Base-by-base conservation (phyloP, 768 basidiomycete genomes). In the Rubroboletus satanas region DNA sequence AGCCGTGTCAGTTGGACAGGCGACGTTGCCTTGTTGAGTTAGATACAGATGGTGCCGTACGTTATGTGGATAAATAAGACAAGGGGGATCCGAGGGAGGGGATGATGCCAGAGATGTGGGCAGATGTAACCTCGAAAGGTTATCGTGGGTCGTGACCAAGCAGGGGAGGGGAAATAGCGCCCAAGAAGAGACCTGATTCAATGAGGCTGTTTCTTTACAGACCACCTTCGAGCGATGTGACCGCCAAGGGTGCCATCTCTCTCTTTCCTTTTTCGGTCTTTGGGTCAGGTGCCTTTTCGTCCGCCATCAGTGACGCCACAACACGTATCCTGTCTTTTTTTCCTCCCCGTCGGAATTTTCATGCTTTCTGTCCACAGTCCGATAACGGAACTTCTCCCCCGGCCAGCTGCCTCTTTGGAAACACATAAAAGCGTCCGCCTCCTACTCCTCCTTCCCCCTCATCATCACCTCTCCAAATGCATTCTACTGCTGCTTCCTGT, bases 291-390 rank as follows among this genome's bases (percentile, higher is more conserved):
- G 66, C 62, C 64, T 67, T 55, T 67, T 64, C 56, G 50, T 65
- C 65, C 66, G 63, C 68, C 70, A 69, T 71, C 68, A 71, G 52
- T 70, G 68, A 64, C 68, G 68, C 70, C 68, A 70, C 68, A 71
- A 71, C 70, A 71, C 66, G 68, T 66, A 71, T 70, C 69, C 55
- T 57, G 54, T 9, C 58, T 18, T 41, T 46, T 56, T 56, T 43
- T 54, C 45, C 56, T 48, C 63, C 52, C 62, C 65, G 64, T 69
- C 69, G 64, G 67, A 66, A 68, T 59, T 63, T 67, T 63, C 63
- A 66, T 68, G 55, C 59, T 56, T 62, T 65, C 62, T 65, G 60
- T 66, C 67, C 69, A 69, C 59, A 66, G 51, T 70, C 68, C 68
- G 68, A 70, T 70, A 70, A 70, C 70, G 68, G 68, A 71, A 71